Evolutionary conservation across 1,284 basidiomycete genomes (phyloP).

Genomic region (Marasmius tenuissimus): DNA sequence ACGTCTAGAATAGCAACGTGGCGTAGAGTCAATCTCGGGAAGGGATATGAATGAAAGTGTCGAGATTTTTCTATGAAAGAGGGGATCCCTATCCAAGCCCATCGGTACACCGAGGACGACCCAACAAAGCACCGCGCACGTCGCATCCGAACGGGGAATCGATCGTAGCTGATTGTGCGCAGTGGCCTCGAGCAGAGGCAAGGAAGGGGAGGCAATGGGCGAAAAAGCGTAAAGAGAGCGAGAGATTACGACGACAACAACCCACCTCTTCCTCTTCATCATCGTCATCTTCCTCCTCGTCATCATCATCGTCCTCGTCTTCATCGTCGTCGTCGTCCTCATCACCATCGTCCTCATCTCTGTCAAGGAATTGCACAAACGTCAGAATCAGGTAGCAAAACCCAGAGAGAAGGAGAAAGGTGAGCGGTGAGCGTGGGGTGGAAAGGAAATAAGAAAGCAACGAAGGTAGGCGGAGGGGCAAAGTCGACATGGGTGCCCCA

Average conservation of each 20-base stretch:
- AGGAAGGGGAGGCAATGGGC: background rate
- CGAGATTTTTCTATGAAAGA: too few relatives aligned
- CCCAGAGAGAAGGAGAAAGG: background rate
- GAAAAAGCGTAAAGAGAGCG: slow-evolving; percentile 15
- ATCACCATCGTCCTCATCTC: slow-evolving; percentile 26
- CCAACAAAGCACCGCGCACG: background rate
- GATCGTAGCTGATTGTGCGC: too few relatives aligned
- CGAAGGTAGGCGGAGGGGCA: too few relatives aligned
- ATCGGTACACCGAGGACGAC: too few relatives aligned
- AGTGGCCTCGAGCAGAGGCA: background rate
- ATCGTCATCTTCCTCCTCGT: slow-evolving; percentile 47
- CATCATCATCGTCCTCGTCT: slow-evolving; percentile 25
- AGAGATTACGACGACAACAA: slow-evolving; percentile 12
- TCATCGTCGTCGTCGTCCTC: slow-evolving; percentile 24
- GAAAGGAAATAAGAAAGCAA: background rate
- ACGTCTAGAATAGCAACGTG: background rate
- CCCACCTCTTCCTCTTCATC: slow-evolving; percentile 52
- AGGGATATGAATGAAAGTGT: background rate
- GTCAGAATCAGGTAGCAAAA: background rate
- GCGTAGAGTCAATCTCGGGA: background rate
- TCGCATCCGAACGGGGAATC: background rate
- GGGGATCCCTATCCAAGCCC: too few relatives aligned
- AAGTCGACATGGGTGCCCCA: too few relatives aligned
- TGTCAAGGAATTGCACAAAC: background rate
- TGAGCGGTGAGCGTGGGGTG: background rate